Conservation (phyloP, 2,329 filamentous ascomycete genomes). For the Epichloe uncinata region DNA sequence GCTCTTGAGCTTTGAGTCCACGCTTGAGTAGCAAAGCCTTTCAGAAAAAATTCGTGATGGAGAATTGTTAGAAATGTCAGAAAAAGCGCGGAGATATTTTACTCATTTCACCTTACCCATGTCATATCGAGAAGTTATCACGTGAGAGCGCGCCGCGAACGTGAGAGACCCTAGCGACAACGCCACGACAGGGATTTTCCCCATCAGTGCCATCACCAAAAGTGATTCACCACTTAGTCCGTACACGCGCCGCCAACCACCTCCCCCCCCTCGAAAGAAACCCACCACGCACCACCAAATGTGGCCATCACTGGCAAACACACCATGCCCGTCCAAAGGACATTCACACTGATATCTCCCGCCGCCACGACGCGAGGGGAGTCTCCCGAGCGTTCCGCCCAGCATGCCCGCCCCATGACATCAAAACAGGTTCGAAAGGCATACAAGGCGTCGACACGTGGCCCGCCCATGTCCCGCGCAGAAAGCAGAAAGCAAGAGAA, state of each 20-base stretch:
- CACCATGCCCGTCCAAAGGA: constrained; percentile 27
- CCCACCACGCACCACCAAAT: background rate
- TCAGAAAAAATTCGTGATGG: no score
- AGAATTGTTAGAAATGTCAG: no score
- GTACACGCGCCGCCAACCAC: background rate
- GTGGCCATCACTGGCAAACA: constrained; percentile 3
- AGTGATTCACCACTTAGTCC: background rate
- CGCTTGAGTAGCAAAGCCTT: no score
- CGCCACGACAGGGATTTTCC: background rate
- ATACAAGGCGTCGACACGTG: constrained; percentile 21
- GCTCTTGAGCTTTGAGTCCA: no score
- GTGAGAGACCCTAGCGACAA: background rate
- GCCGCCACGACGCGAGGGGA: constrained; percentile 5
- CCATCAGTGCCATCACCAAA: background rate
- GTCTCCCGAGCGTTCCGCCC: background rate
- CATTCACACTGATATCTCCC: constrained; percentile 30
- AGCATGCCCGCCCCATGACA: constrained; percentile 20
- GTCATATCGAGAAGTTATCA: background rate
- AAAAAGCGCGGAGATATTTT: no score
- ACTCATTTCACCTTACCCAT: no score
- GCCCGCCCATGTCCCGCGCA: constrained; percentile 25
- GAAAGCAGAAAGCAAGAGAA: constrained; percentile 26
- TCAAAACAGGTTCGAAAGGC: constrained; percentile 28
- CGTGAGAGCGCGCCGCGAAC: background rate
- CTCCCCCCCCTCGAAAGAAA: background rate